These are phyloP conservation scores for Centaurea solstitialis DNA, from an alignment of 129 eudicot species.

Conservation along the genomic window DNA sequence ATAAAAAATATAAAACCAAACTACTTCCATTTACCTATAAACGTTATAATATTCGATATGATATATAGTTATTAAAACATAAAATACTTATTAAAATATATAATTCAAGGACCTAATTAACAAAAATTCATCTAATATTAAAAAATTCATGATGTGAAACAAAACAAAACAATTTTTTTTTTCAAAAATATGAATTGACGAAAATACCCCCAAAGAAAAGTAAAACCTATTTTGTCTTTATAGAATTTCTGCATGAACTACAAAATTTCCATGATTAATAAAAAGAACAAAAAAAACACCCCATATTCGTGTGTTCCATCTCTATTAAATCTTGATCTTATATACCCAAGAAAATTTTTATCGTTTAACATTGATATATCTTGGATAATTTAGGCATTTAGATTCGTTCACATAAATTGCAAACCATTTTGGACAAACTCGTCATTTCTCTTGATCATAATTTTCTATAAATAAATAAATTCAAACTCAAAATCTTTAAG, in stretches of 20 bases:
- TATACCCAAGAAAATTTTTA: neutral
- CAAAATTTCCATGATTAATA: conserved; percentile 25
- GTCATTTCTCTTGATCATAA: neutral
- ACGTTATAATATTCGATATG: neutral
- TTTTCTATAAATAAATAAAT: conserved; percentile 3
- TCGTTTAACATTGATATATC: neutral
- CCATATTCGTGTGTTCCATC: conserved; percentile 5
- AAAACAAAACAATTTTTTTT: neutral
- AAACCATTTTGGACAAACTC: neutral
- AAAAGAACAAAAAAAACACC: neutral
- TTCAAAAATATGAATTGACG: neutral
- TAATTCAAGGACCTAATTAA: neutral
- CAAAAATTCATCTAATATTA: neutral
- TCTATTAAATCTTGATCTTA: conserved; percentile 3
- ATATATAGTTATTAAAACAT: neutral
- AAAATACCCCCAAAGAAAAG: conserved; percentile 4
- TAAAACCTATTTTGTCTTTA: conserved; percentile 18
- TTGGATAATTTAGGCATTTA: neutral
- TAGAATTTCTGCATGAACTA: conserved; percentile 31
- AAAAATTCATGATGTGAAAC: neutral
- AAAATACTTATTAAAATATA: neutral
- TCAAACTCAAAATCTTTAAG: conserved; percentile 19
- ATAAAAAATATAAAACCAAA: neutral
- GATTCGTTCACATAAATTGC: neutral
- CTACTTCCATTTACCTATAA: neutral